These are phyloP conservation scores for Porodaedalea pini DNA, from an alignment of 1,284 basidiomycete genomes.

Conservation along the genomic window DNA sequence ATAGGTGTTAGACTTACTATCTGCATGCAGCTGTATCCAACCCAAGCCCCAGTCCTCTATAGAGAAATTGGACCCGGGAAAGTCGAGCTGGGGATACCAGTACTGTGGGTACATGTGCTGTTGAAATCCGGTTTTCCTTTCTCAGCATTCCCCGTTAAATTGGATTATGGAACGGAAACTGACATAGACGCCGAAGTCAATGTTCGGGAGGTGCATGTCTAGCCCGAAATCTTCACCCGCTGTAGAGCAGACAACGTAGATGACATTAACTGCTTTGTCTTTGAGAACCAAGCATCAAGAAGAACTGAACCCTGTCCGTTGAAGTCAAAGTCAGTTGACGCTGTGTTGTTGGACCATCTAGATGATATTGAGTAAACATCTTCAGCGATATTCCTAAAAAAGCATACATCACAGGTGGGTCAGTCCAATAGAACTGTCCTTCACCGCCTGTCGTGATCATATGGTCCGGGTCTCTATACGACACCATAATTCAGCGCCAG, in stretches of 20 bases:
- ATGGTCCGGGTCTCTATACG: conserved; percentile 47
- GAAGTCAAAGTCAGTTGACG: conserved; percentile 52
- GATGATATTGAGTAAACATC: background rate
- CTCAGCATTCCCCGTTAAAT: background rate
- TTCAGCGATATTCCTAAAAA: background rate
- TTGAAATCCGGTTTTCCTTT: background rate
- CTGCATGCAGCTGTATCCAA: conserved; percentile 50
- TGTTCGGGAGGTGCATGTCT: conserved; percentile 46
- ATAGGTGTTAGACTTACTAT: conserved; percentile 31
- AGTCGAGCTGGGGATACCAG: conserved; percentile 42
- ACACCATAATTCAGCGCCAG: background rate
- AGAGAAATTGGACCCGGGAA: conserved; percentile 49
- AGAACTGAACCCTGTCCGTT: conserved; percentile 45
- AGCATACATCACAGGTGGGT: conserved; percentile 36
- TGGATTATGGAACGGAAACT: background rate
- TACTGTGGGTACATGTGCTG: conserved; percentile 52
- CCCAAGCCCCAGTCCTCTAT: conserved; percentile 47
- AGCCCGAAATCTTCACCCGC: conserved; percentile 56
- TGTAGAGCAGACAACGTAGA: conserved; percentile 18
- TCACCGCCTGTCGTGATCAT: conserved; percentile 57
- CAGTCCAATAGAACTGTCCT: conserved; percentile 52
- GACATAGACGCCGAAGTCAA: conserved; percentile 56
- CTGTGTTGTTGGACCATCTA: conserved; percentile 41
- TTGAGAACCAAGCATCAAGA: background rate
- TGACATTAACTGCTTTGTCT: too few relatives aligned